Base-by-base conservation (phyloP, 2,329 filamentous ascomycete species). In the Sporothrix pallida region DNA sequence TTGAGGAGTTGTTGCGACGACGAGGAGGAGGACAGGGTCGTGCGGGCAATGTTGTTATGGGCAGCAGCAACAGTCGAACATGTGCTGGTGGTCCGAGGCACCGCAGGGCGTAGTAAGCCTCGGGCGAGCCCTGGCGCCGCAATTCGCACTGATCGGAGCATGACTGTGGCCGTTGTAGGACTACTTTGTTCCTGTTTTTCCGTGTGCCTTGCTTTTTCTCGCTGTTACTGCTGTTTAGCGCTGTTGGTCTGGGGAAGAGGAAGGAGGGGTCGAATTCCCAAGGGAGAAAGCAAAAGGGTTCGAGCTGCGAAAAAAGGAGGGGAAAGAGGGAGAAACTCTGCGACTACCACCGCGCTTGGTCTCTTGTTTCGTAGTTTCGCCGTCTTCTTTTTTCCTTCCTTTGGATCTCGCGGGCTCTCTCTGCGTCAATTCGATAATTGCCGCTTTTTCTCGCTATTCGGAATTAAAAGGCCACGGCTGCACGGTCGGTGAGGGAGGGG, bases 111-210 rank as follows among this genome's bases (percentile, higher is more conserved):
- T 44, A 71, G 69, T 71, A 71, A 71, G 72, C 74, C 72, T 71
- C 68, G 72, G 74, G 74, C 67, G 48, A 70, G 46, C n/a, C 68
- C 65, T 23, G 74, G 73, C 58, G 74, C 74, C 50, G 73, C 71
- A 37, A 72, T 62, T 52, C 71, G 74, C 67, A 75, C 71, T 56
- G 75, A 74, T 42, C 74, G 75, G 58, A 76, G 73, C 75, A 76
- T 76, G 74, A 71, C 60, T 68, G 68, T 44, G 37, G 23, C 50
- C 42, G 65, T 69, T 69, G 23, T 60, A 26, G 3, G 23, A 26
- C 23, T 26, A 20, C 31, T 46, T 70, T 70, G 31, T 70, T 26
- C 37, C 60, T 42, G 67, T 58, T 69, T 54, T 37, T 17, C n/a
- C 17, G 15, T 67, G 23, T 58, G 10, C 20, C 46, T 68, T 68